A percentile compares a stretch with the other conserved stretches of the same genome.
Conservation (phyloP, 345 rosid genomes). For the Euphorbia tirucalli region DNA sequence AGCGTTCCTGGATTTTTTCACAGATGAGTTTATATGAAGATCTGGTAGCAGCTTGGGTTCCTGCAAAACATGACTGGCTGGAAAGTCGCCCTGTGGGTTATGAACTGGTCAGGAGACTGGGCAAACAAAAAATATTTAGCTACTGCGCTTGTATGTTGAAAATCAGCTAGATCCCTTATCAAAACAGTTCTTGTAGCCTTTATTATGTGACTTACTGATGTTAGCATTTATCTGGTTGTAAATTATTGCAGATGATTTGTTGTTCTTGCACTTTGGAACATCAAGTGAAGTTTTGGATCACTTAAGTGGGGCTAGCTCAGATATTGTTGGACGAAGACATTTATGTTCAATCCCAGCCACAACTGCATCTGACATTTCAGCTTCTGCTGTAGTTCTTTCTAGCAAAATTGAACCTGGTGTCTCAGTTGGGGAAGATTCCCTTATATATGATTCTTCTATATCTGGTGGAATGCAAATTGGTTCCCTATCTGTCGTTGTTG, state of each 20-base stretch:
- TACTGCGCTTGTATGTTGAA: slow-evolving; percentile 73
- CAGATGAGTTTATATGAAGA: slow-evolving; percentile 99
- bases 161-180: background rate
- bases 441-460: slow-evolving; percentile 73
- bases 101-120: slow-evolving; percentile 65
- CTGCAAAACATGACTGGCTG: slow-evolving; percentile 87
- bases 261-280: slow-evolving; percentile 94
- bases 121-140: slow-evolving; percentile 74
- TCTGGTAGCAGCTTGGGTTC: slow-evolving; percentile 98
- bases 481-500: slow-evolving; percentile 83
- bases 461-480: slow-evolving; percentile 81
- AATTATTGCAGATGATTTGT: slow-evolving; percentile 63
- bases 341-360: slow-evolving; percentile 93
- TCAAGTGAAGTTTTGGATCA: slow-evolving; percentile 96
- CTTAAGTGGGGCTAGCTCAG: slow-evolving; percentile 71
- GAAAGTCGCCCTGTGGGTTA: slow-evolving; percentile 62
- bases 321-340: slow-evolving; percentile 88
- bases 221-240: slow-evolving; percentile 16
- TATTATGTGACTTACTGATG: slow-evolving; percentile 15
- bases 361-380: slow-evolving; percentile 83
- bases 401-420: slow-evolving; percentile 83
- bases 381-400: slow-evolving; percentile 80
- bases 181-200: slow-evolving; percentile 11
- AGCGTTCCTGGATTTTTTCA: slow-evolving; percentile 18
- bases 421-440: slow-evolving; percentile 92